Evolutionary conservation across 2,329 filamentous ascomycete species (phyloP), one percentile per base, ranked within the genome.

Genomic region (Colletotrichum siamense): DNA sequence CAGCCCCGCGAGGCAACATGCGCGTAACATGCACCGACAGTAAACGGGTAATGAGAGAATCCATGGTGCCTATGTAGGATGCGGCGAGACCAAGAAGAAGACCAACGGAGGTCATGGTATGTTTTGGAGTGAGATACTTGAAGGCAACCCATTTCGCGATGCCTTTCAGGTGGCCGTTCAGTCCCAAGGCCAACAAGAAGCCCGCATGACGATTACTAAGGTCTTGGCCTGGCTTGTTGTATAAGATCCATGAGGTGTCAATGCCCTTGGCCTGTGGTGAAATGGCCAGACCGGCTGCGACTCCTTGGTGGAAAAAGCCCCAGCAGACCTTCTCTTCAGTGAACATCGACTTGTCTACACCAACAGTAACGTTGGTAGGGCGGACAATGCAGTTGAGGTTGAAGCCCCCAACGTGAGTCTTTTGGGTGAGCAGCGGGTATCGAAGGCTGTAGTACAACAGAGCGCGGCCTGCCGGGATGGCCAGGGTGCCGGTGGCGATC

Each of bases 71-170:
- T 79, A 98, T 90, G 82, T 98, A 98, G 2, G 97, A 99, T 30
- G 95, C 97, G 10, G 97, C 96, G 22, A 99, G 89, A 1, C 97
- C 97, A 1, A 99, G 89, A 5, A 99, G 89, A n/a, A 99, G 88
- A 12, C 97, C 97, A 71, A 99, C 96, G 1, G 97, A 99, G 28
- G 97, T 99, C 97, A 99, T 99, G 30, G 96, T 98, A 84, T 99
- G 98, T 82, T 99, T 99, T 2, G 97, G 96, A 0, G 97, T 99
- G n/a, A 99, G 88, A 80, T 99, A 99, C 82, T 98, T 99, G 90
- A 99, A 99, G 10, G 96, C 96, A 59, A 99, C 94, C 96, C 97
- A 99, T 87, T 99, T 99, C 4, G 97, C 97, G 32, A 99, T 91
- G 9, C 93, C 94, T 80, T 95, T 97, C n/a, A 99, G 88, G 85